phyloP scores from a whole-genome alignment of 2,329 filamentous ascomycete genomes.

The Saccharata proteae region DNA sequence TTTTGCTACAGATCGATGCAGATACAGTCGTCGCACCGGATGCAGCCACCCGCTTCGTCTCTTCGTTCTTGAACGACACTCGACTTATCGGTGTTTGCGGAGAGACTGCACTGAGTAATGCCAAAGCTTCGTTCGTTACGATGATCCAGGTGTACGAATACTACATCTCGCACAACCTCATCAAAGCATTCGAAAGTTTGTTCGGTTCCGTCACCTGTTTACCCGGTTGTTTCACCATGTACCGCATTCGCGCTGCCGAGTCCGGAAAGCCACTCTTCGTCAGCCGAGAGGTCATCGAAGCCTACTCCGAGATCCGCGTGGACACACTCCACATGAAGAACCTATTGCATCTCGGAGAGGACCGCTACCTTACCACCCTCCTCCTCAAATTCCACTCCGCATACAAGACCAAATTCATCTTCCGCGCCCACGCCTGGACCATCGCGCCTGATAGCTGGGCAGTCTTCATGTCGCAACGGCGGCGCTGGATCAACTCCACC shows the following conservation, averaged over 20 bases:
- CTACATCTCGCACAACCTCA: conserved; percentile 95
- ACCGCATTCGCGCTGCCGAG: conserved; percentile 87
- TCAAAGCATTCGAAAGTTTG: conserved; percentile 93
- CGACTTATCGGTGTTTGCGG: conserved; percentile 89
- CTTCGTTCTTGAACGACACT: conserved; percentile 82
- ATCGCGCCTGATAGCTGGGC: conserved; percentile 89
- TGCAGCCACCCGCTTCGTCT: conserved; percentile 82
- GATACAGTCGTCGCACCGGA: conserved; percentile 89
- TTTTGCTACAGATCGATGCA: conserved; percentile 89
- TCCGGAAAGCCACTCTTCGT: conserved; percentile 94
- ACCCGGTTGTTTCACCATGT: conserved; percentile 99
- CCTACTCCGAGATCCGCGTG: conserved; percentile 85
- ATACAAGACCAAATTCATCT: conserved; percentile 98
- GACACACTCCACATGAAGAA: conserved; percentile 99
- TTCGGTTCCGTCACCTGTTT: conserved; percentile 97
- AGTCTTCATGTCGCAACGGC: conserved; percentile 94
- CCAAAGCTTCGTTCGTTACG: conserved; percentile 84
- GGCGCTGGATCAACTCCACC: conserved; percentile 99
- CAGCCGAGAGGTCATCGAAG: conserved; percentile 77
- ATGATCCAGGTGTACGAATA: conserved; percentile 99
- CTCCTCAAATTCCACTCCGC: conserved; percentile 83
- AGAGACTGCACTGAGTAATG: conserved; percentile 86
- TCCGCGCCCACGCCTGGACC: conserved; percentile 86
- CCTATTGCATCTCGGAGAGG: conserved; percentile 86
- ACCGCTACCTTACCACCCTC: conserved; percentile 91